A percentile compares a stretch with the other conserved stretches of the same genome.
Evolutionary conservation across 2,329 filamentous ascomycete species (phyloP).

Genomic region (Coccinonectria pachysandricola): DNA sequence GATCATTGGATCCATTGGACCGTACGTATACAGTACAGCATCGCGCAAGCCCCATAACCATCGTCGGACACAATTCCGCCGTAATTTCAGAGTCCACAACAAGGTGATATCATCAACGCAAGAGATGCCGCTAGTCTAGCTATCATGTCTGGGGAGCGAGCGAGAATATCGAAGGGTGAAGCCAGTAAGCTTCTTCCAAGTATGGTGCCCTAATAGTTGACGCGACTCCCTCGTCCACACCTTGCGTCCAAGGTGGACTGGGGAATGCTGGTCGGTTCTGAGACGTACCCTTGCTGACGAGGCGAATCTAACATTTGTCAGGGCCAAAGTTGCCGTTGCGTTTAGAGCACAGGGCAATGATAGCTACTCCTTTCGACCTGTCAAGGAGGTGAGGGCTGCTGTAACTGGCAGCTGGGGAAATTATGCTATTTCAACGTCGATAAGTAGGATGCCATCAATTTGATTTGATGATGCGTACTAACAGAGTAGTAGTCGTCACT

Average conservation of each 20-base stretch:
- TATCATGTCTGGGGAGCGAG: too few species aligned
- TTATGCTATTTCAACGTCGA: too few species aligned
- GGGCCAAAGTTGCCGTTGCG: too few species aligned
- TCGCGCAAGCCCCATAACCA: too few species aligned
- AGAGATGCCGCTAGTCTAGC: too few species aligned
- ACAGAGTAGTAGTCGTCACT: too few species aligned
- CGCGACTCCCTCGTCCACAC: constrained; percentile 8
- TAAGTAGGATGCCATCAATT: too few species aligned
- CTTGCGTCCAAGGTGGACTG: constrained; percentile 11
- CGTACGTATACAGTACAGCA: too few species aligned
- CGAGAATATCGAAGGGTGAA: too few species aligned
- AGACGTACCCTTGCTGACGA: constrained; percentile 13
- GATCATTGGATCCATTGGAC: too few species aligned
- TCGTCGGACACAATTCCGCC: constrained; percentile 17
- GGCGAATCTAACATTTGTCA: constrained; percentile 5
- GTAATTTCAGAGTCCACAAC: constrained; percentile 17
- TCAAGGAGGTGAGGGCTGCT: constrained; percentile 11
- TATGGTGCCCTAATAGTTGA: constrained; percentile 15
- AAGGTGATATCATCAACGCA: constrained; percentile 17
- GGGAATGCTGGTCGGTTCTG: constrained; percentile 21
- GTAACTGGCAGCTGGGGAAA: too few species aligned
- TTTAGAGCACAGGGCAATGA: constrained; percentile 8
- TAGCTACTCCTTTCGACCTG: constrained; percentile 15
- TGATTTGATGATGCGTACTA: too few species aligned
- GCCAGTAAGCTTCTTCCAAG: constrained; percentile 6